Percentiles rank a stretch among this genome's conserved stretches.
Conservation (phyloP, 208 protist species). For the Ichthyophonus hoferi region DNA sequence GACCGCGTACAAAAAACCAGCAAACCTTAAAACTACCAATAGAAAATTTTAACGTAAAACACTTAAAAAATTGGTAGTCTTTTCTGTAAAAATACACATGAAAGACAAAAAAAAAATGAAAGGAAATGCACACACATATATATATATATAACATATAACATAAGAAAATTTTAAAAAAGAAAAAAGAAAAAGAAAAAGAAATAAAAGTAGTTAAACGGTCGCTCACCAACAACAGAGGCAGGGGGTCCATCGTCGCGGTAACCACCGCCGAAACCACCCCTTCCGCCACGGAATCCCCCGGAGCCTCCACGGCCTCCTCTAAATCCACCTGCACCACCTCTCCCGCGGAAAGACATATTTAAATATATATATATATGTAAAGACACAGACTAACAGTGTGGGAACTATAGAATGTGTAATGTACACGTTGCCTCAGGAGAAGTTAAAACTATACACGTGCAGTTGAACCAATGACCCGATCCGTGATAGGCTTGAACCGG, state of each 20-base stretch:
- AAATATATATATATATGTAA: no score
- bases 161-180: background rate
- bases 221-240: conserved; percentile 40
- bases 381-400: no score
- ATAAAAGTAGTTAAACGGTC: background rate
- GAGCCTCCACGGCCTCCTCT: conserved; percentile 35
- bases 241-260: conserved; percentile 48
- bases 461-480: no score
- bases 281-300: conserved; percentile 41
- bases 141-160: no score
- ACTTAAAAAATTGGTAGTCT: background rate
- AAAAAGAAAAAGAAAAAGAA: background rate
- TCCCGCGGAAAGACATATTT: no score
- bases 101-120: background rate
- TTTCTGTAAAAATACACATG: background rate
- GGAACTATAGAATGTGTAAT: no score
- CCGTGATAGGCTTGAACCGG: no score
- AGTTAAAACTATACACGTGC: no score
- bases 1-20: no score
- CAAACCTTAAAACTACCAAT: no score
- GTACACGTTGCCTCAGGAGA: no score
- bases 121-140: background rate
- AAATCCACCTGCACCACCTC: background rate
- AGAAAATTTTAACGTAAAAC: background rate
- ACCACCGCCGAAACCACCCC: conserved; percentile 36